Evolutionary conservation across 768 basidiomycete species (phyloP).

Genomic region (Lentinula raphanica): DNA sequence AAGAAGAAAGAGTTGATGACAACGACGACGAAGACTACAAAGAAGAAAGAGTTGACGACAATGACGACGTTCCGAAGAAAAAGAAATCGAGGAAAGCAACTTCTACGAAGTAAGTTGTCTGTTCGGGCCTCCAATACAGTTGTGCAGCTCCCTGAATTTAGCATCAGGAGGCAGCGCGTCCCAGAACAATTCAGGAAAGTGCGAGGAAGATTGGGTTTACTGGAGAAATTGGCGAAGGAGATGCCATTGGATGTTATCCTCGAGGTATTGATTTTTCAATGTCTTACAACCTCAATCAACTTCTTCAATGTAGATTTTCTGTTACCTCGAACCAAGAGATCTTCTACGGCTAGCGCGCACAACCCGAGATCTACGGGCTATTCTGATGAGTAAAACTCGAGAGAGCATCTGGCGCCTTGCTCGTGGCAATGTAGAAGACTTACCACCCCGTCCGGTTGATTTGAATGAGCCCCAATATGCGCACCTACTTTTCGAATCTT

Average conservation of each 20-base stretch:
- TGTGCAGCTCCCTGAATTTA: not conserved
- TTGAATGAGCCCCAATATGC: constrained; percentile 49
- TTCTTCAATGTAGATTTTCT: constrained; percentile 40
- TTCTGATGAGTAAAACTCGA: constrained; percentile 44
- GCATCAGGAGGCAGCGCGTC: not conserved
- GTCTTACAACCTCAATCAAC: not conserved
- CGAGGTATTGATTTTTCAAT: not conserved
- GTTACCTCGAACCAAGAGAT: constrained; percentile 43
- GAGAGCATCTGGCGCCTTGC: constrained; percentile 45
- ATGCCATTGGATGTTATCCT: constrained; percentile 4
- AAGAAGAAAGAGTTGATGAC: not conserved
- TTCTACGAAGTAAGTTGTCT: not conserved
- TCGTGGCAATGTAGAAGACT: constrained; percentile 32
- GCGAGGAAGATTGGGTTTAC: constrained; percentile 1
- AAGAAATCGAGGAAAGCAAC: not conserved
- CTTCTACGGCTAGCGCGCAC: constrained; percentile 46
- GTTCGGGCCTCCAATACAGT: not conserved
- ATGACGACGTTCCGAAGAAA: too few relatives aligned
- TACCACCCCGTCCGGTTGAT: constrained; percentile 44
- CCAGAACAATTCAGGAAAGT: constrained; percentile 2
- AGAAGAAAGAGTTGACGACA: too few relatives aligned
- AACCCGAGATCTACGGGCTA: constrained; percentile 40
- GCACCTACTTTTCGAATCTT: constrained; percentile 46
- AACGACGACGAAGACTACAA: not conserved
- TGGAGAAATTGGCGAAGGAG: constrained; percentile 3